A percentile compares a stretch with the other conserved stretches of the same genome.
phyloP scores from a whole-genome alignment of 768 basidiomycete species.

The Sarcomyxa edulis region DNA sequence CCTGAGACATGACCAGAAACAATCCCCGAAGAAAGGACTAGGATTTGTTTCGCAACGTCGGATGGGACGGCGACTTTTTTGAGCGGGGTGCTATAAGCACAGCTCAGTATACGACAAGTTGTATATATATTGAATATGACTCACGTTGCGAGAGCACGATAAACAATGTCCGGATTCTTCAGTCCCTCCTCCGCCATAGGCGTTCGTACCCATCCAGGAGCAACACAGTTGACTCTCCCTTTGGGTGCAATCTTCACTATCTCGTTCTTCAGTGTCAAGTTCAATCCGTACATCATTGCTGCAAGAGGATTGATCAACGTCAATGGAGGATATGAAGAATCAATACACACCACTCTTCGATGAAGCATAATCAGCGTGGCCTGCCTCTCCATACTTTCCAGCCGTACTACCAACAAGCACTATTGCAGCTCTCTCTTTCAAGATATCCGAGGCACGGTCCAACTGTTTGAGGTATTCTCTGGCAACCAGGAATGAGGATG shows the following conservation, averaged over 20 bases:
- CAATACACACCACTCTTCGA: conserved; percentile 58
- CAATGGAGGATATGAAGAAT: too few relatives aligned
- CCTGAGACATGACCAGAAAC: conserved; percentile 71
- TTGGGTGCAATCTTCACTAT: conserved; percentile 70
- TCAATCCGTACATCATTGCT: conserved; percentile 74
- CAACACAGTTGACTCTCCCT: conserved; percentile 69
- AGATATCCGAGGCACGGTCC: conserved; percentile 26
- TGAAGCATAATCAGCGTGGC: conserved; percentile 62
- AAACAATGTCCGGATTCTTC: too few relatives aligned
- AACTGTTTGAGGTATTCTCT: conserved; percentile 53
- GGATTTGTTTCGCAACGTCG: conserved; percentile 65
- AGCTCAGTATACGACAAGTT: too few relatives aligned
- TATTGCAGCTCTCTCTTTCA: conserved; percentile 53
- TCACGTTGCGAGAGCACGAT: too few relatives aligned
- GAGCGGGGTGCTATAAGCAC: conserved; percentile 56
- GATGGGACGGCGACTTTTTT: conserved; percentile 59
- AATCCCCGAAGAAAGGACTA: conserved; percentile 50
- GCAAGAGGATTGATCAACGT: neutral
- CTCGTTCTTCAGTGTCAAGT: conserved; percentile 69
- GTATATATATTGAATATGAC: too few relatives aligned
- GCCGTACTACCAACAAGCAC: conserved; percentile 68
- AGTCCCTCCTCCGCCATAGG: too few relatives aligned
- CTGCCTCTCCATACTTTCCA: conserved; percentile 69
- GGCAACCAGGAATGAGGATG: conserved; percentile 62
- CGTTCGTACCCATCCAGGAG: conserved; percentile 66